A percentile compares a stretch with the other conserved stretches of the same genome.
Evolutionary conservation across 2,329 filamentous ascomycete species (phyloP).

Genomic region (Alternaria novae-zelandiae): DNA sequence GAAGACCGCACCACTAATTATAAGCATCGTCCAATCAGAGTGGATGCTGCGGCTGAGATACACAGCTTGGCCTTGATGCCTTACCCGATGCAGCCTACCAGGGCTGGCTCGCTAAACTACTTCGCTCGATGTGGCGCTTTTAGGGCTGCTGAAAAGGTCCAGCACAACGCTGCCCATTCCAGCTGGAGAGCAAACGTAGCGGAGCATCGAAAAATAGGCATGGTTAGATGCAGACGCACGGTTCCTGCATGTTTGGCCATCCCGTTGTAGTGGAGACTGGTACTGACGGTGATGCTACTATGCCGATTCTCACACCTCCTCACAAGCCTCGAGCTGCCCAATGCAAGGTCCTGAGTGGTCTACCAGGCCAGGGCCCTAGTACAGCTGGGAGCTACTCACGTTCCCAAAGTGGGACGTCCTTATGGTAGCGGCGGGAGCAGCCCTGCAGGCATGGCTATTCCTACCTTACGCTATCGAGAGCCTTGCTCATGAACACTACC

Average conservation of each 20-base stretch:
- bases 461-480: conserved; percentile 25
- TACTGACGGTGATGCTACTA: conserved; percentile 34
- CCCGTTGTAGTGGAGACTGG: conserved; percentile 20
- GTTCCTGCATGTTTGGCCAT: conserved; percentile 28
- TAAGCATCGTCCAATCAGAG: conserved; percentile 36
- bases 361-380: conserved; percentile 24
- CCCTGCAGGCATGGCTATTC: conserved; percentile 33
- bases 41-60: conserved; percentile 21
- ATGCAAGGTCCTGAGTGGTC: conserved; percentile 45
- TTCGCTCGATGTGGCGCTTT: conserved; percentile 34
- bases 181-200: conserved; percentile 38
- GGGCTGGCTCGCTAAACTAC: conserved; percentile 24
- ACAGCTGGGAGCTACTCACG: conserved; percentile 47
- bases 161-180: conserved; percentile 37
- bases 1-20: conserved; percentile 44
- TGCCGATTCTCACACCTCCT: conserved; percentile 30
- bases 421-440: conserved; percentile 46
- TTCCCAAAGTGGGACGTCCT: conserved; percentile 46
- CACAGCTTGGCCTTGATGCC: conserved; percentile 25
- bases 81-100: conserved; percentile 34
- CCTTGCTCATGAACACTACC: conserved; percentile 33
- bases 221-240: conserved; percentile 26
- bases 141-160: conserved; percentile 37
- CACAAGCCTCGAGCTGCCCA: conserved; percentile 32
- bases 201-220: conserved; percentile 31